phyloP scores from a whole-genome alignment of 2,329 filamentous ascomycete species.

The Paramyrothecium roridum region DNA sequence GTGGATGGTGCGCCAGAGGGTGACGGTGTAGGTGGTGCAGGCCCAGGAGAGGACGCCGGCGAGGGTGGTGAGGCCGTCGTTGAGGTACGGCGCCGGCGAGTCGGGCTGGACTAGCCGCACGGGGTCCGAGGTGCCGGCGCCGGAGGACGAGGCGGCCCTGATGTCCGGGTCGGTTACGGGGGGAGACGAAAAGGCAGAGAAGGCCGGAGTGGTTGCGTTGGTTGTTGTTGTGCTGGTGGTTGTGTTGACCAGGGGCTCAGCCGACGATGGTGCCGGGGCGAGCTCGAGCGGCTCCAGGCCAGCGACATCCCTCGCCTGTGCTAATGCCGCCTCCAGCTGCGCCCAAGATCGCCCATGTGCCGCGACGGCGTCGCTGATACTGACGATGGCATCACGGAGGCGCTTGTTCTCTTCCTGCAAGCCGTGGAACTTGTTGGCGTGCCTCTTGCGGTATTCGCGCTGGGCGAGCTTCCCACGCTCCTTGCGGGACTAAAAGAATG shows the following conservation, averaged over 20 bases:
- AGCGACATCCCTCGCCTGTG: slow-evolving; percentile 9
- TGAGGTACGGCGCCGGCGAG: slow-evolving; percentile 11
- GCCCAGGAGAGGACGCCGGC: slow-evolving; percentile 20
- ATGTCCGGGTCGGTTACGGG: neutral
- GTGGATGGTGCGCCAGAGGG: slow-evolving; percentile 15
- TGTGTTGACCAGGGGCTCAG: neutral
- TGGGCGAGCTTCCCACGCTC: slow-evolving; percentile 20
- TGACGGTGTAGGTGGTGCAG: slow-evolving; percentile 13
- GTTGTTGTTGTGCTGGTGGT: neutral
- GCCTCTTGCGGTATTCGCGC: slow-evolving; percentile 20
- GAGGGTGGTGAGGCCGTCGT: slow-evolving; percentile 16
- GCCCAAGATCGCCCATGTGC: slow-evolving; percentile 5
- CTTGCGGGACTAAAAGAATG: slow-evolving; percentile 13
- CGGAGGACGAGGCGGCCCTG: neutral
- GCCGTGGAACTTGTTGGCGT: slow-evolving; percentile 16
- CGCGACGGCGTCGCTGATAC: slow-evolving; percentile 11
- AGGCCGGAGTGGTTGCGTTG: neutral
- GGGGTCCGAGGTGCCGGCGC: slow-evolving; percentile 1
- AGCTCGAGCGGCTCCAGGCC: slow-evolving; percentile 4
- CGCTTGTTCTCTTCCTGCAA: slow-evolving; percentile 20
- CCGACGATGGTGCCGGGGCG: neutral
- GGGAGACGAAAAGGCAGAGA: neutral
- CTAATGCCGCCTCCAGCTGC: slow-evolving; percentile 11
- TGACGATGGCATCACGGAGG: slow-evolving; percentile 15
- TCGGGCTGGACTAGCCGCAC: neutral